Base-by-base conservation (phyloP, 345 rosid genomes). In the Populus davidiana region DNA sequence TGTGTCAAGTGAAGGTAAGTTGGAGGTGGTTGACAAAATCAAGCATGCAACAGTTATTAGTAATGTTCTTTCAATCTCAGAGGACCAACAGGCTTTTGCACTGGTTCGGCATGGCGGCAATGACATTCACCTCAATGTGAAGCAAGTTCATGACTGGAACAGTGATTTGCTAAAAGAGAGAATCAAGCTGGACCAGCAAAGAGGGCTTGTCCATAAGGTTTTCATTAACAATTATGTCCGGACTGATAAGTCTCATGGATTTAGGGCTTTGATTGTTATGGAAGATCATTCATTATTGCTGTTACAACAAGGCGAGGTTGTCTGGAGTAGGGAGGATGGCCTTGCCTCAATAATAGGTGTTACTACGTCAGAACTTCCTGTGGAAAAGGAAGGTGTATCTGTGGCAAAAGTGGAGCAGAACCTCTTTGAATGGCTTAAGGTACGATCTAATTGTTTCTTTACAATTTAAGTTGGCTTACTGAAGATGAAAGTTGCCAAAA, bases 391-490 rank as follows among this genome's bases (percentile, higher is more conserved):
- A 79, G 99, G 97, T 77, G 98, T 93, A 35, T 92, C 96, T 49
- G 99, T 96, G 33, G 91, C 97, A 69, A 88, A 92, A 88, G 98
- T 92, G 85, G 98, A 96, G 85, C 92, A 94, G 67, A 96, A 83
- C 76, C 96, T 94, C 78, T 82, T 94, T 75, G 98, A 96, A 77
- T 96, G 99, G 99, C 98, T 94, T 77, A 87, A 90, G 98, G 99
- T 96, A 85, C 67, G 81, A 43, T 67, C 68, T 56, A 33, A 50
- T 69, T n/a, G 18, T 21, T 77, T 56, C 35, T 21, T 47, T 23
- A 13, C 9, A 65, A 21, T 52, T 62, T 76, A 44, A 47, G 61
- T 63, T 70, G 39, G 62, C 33, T 67, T 74, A 38, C 0, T 36
- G 6, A 54, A 63, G 68, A 69, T 65, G 54, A 78, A 67, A 67